Conservation (phyloP, 208 protist species). For the Histomonas meleagridis region DNA sequence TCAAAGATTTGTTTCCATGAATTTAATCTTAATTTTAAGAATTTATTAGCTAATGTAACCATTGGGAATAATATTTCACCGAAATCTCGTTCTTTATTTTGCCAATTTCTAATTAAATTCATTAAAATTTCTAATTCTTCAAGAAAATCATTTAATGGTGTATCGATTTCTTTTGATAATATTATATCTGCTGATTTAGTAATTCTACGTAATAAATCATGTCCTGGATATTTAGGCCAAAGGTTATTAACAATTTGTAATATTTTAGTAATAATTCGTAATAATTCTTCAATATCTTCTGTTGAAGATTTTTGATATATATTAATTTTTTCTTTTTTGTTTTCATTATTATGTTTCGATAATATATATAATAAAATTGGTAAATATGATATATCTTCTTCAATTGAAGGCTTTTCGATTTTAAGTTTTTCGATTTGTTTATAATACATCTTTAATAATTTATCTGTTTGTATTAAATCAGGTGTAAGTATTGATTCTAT, state of each 20-base stretch:
- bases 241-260: not conserved
- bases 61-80: not conserved
- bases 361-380: not conserved
- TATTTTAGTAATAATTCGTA: not conserved
- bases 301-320: conserved; percentile 18
- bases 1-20: conserved; percentile 20
- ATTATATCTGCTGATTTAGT: not conserved
- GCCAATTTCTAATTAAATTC: not conserved
- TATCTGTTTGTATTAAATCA: not conserved
- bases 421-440: not conserved
- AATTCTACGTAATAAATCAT: not conserved
- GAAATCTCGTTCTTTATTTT: conserved; percentile 20
- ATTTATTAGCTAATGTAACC: not conserved
- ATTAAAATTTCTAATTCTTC: not conserved
- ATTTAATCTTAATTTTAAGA: not conserved
- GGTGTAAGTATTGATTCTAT: not conserved
- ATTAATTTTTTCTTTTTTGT: not conserved
- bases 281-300: not conserved
- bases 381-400: not conserved
- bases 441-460: not conserved
- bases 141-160: not conserved
- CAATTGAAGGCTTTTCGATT: not conserved
- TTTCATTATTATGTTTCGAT: not conserved
- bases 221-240: not conserved
- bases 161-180: not conserved